Conservation (phyloP, 2,329 filamentous ascomycete species). For the Stromatinia cepivora region DNA sequence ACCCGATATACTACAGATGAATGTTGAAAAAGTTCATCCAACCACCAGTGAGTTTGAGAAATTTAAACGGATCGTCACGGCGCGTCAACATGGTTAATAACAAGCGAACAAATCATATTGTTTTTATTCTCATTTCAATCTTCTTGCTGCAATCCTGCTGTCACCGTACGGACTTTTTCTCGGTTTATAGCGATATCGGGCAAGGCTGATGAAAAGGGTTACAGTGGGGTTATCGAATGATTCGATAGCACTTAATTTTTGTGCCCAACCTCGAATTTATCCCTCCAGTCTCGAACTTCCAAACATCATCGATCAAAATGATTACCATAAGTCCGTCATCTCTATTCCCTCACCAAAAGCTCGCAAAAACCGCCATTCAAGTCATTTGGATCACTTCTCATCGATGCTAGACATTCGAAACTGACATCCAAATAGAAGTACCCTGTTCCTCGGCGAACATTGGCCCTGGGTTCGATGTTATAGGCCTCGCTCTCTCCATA, state of each 20-base stretch:
- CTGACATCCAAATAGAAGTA: conserved; percentile 49
- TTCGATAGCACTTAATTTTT: background rate
- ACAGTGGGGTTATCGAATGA: background rate
- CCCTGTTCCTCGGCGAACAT: conserved; percentile 98
- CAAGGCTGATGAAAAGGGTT: conserved; percentile 15
- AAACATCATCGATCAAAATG: conserved; percentile 24
- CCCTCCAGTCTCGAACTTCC: background rate
- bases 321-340: conserved; percentile 34
- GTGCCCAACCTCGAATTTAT: background rate
- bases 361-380: background rate
- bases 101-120: conserved; percentile 11
- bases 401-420: background rate
- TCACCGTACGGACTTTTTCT: background rate
- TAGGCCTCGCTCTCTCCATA: conserved; percentile 89
- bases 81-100: no score
- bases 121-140: background rate
- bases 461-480: conserved; percentile 95
- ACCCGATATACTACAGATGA: background rate
- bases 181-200: conserved; percentile 19
- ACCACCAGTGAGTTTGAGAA: background rate
- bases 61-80: background rate
- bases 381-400: background rate
- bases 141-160: background rate
- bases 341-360: background rate
- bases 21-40: background rate